Evolutionary conservation across 2,329 filamentous ascomycete genomes (phyloP), one percentile per base, ranked within the genome.

Genomic region (Cytospora piceicola): DNA sequence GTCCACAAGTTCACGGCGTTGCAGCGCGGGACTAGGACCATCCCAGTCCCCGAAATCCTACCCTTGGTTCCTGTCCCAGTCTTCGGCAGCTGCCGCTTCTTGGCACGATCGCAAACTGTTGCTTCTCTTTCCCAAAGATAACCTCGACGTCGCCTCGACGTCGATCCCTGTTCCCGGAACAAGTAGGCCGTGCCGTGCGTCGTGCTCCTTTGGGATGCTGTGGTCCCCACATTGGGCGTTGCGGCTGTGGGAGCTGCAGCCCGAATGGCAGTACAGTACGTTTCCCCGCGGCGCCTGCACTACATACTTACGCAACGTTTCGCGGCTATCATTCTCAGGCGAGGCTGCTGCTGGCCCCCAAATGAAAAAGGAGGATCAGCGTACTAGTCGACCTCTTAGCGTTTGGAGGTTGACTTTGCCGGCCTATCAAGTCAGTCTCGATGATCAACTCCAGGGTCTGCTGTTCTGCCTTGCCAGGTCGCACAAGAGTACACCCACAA

Each of bases 101-200:
- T 58, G 34, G 39, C 46, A 42, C 57, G 63, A 67, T 67, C 66
- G 66, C 66, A 67, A 67, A 62, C 46, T 67, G 49, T 65, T 67
- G 66, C 65, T 64, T 24, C 20, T 30, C 34, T 20, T 14, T 0
- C 14, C 15, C 14, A 59, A 22, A 59, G 42, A 36, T 14, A 49
- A 49, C 46, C 7, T 24, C n/a, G 22, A 22, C 46, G n/a, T 24
- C 46, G n/a, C 46, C 46, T n/a, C n/a, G n/a, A 49, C 15, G 9
- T 2, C 46, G 3, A 9, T 14, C 22, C 20, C 14, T 22, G n/a
- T 14, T 24, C 46, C 46, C 46, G 24, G 22, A 49, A 22, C 46
- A 24, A 49, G 46, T 14, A 49, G n/a, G n/a, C 8, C 46, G 11
- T 22, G 7, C 46, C 46, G 7, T 22, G 46, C 11, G 14, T 24